A percentile compares a stretch with the other conserved stretches of the same genome.
Conservation (phyloP, 2,329 filamentous ascomycete species). For the Penicillium aurantiogriseum region DNA sequence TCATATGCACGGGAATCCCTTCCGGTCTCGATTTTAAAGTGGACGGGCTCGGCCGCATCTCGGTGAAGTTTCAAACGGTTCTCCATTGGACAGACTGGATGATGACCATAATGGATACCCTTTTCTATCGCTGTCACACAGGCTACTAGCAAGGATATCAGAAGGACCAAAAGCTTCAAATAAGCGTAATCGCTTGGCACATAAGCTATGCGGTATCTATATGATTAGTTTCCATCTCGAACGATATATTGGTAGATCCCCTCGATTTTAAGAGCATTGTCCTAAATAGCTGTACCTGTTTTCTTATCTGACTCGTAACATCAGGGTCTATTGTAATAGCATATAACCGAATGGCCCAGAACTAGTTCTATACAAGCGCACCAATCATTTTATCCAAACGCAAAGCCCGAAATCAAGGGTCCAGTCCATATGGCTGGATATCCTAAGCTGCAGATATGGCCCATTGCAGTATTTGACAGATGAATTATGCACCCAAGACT, state of each 20-base stretch:
- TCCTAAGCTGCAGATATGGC: constrained; percentile 11
- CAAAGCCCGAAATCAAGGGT: neutral
- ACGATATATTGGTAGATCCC: neutral
- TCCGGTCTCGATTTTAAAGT: constrained; percentile 1
- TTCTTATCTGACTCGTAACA: neutral
- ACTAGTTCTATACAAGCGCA: neutral
- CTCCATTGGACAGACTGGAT: neutral
- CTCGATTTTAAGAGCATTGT: neutral
- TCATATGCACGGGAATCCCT: constrained; percentile 2
- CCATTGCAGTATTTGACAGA: constrained; percentile 14
- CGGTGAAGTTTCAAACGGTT: neutral
- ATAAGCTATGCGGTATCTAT: neutral
- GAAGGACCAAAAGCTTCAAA: neutral
- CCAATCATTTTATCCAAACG: neutral
- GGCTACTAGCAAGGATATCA: neutral
- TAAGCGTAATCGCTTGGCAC: neutral
- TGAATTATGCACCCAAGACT: constrained; percentile 8
- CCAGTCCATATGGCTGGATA: neutral
- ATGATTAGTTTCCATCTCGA: neutral
- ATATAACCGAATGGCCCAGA: neutral
- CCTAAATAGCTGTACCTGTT: neutral
- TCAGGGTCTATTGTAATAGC: neutral
- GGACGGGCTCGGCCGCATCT: neutral
- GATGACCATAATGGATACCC: neutral
- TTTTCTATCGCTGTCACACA: neutral